Evolutionary conservation across 768 basidiomycete genomes (phyloP).

Genomic region (Kwoniella newhampshirensis): DNA sequence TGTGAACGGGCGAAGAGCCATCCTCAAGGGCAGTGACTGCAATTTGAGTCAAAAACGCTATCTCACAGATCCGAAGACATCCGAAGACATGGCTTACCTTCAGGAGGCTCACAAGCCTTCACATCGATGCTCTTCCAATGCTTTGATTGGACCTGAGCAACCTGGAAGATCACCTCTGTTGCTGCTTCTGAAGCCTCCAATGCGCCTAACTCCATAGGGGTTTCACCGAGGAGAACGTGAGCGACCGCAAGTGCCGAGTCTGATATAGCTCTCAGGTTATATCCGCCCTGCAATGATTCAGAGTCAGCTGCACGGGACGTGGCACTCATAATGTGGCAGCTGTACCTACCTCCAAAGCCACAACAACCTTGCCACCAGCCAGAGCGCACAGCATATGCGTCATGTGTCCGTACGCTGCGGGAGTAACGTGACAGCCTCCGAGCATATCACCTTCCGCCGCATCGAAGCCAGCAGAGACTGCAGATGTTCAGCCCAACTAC

Average conservation of each 20-base stretch:
- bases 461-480: slow-evolving; percentile 98
- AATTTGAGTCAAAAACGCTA: not conserved
- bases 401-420: slow-evolving; percentile 95
- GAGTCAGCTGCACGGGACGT: slow-evolving; percentile 5
- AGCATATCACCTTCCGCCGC: slow-evolving; percentile 90
- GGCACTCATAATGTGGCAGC: no score
- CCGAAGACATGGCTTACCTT: slow-evolving; percentile 60
- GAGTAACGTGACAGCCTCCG: slow-evolving; percentile 86
- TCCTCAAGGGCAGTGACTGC: slow-evolving; percentile 14
- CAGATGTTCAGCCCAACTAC: slow-evolving; percentile 1
- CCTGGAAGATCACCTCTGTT: slow-evolving; percentile 85
- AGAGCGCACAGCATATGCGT: slow-evolving; percentile 91
- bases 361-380: slow-evolving; percentile 82
- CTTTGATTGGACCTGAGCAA: slow-evolving; percentile 80
- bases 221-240: slow-evolving; percentile 80
- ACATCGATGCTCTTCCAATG: slow-evolving; percentile 87
- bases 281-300: slow-evolving; percentile 70
- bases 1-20: slow-evolving; percentile 20
- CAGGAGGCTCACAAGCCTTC: slow-evolving; percentile 75
- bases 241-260: slow-evolving; percentile 83
- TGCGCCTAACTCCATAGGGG: slow-evolving; percentile 71
- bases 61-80: not conserved
- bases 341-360: slow-evolving; percentile 81
- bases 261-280: slow-evolving; percentile 86
- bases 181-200: slow-evolving; percentile 72